phyloP scores from a whole-genome alignment of 2,329 filamentous ascomycete genomes.

The Aspergillus sp. region DNA sequence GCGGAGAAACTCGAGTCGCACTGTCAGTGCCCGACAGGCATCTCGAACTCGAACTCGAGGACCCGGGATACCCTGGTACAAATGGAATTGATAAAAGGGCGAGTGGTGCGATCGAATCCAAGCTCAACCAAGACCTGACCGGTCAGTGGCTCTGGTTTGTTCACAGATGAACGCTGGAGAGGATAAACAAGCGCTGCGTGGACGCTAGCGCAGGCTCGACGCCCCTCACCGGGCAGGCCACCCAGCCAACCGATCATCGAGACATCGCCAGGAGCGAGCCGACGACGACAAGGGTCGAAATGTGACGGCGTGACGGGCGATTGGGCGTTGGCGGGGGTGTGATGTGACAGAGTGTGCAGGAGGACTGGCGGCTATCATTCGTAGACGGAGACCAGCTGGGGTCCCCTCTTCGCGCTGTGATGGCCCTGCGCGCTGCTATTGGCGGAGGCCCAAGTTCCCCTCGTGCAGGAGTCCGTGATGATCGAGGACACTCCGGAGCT shows the following conservation, averaged over 20 bases:
- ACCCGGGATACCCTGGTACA: not conserved
- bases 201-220: slow-evolving; percentile 2
- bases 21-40: slow-evolving; percentile 6
- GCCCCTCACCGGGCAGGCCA: slow-evolving; percentile 10
- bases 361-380: slow-evolving; percentile 13
- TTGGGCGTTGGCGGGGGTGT: slow-evolving; percentile 24
- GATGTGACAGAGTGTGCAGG: slow-evolving; percentile 33
- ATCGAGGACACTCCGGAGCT: not conserved
- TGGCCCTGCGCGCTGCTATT: not conserved
- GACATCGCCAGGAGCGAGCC: not conserved
- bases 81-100: slow-evolving; percentile 7
- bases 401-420: not conserved
- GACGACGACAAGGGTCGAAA: not conserved
- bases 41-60: slow-evolving; percentile 1
- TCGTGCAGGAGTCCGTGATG: not conserved
- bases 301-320: slow-evolving; percentile 25
- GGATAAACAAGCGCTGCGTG: slow-evolving; percentile 8
- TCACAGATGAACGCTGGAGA: slow-evolving; percentile 12
- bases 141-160: not conserved
- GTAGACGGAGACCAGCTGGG: slow-evolving; percentile 8
- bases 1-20: not conserved
- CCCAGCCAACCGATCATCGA: slow-evolving; percentile 5
- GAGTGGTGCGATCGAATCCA: slow-evolving; percentile 3
- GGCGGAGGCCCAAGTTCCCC: not conserved
- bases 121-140: slow-evolving; percentile 1